Evolutionary conservation across 2,329 filamentous ascomycete species (phyloP), one percentile per base, ranked within the genome.

Genomic region (Cladophialophora bantiana): DNA sequence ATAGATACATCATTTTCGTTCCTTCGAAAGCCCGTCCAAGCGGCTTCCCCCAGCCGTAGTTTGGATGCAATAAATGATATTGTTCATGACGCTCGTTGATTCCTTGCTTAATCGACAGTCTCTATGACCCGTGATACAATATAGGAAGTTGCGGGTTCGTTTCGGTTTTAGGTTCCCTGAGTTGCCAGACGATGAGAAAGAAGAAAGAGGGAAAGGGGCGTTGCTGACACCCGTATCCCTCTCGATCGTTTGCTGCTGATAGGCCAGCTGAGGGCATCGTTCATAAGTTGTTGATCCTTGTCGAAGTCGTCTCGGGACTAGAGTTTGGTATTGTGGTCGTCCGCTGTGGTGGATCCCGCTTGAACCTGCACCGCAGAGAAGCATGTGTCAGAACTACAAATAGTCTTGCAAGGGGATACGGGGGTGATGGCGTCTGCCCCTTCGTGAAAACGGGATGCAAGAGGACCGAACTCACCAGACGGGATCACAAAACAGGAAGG

Each of bases 401-500:
- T 50, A 10, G 1, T 20, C 18, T 26, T 31, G 45, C 10, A 10
- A 31, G 10, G 20, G 45, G 45, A n/a, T n/a, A n/a, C 13, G 40
- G n/a, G 40, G n/a, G 6, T 48, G 20, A 50, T 12, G 45, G 15
- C 9, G 18, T 26, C 18, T 50, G 20, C 26, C 5, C 13, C 18
- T 5, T 26, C 3, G 18, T 4, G 9, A 9, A 26, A 18, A 10
- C 9, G 2, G 13, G 6, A 20, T 7, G 26, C 26, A 26, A 50
- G 20, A 26, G 13, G 15, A 50, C 45, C 10, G 48, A 15, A 69
- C 64, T 65, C 26, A 70, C 68, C 68, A 70, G 2, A 66, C 55
- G 2, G 68, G 68, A 32, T 70, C 64, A 18, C 52, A 64, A 54
- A 61, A 70, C 26, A 70, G n/a, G 50, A 70, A 70, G 6, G 55